Evolutionary conservation across 2,329 filamentous ascomycete species (phyloP), one percentile per base, ranked within the genome.

Genomic region (Fusarium cyanostomum): DNA sequence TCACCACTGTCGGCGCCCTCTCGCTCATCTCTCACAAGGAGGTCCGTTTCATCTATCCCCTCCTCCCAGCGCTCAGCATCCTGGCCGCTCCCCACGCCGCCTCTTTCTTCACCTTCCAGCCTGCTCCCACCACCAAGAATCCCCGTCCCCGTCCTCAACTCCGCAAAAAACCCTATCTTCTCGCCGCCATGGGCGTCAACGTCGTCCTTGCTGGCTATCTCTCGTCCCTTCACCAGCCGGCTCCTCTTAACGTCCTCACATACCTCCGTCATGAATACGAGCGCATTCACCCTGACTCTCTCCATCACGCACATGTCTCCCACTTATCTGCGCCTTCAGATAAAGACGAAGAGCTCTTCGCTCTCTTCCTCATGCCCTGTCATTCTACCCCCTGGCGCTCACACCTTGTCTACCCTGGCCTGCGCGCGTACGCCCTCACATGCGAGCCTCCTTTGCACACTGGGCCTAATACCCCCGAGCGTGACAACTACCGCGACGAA

Each of bases 381-480:
- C 95, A 99, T 81, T 92, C 91, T 66, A 98, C 94, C 1, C 94
- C 95, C 3, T 98, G 95, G 94, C 90, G 94, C 70, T 93, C 90
- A 13, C 91, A 96, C 72, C 84, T 98, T 34, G 82, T 96, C 59
- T 86, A 95, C 72, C 86, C 92, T 0, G 79, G 81, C 27, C 87
- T 97, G 50, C 79, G 86, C 56, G 93, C 92, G 5, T 94, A 94
- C 82, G 94, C 94, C 0, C 81, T 98, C 13, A 90, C 91, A 7
- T 99, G 95, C 76, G 94, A 97, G 68, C 95, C 95, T 2, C 95
- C 95, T 0, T 78, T 99, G 11, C 79, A 89, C 69, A 86, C 86
- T 0, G 74, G 74, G 3, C 82, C 93, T 1, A 80, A 83, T 24
- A 81, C 84, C 0, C 75, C 77, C 7, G 84, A 91, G 72, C 87